Conservation (phyloP, 106 monocot species). For the Allium sativum region DNA sequence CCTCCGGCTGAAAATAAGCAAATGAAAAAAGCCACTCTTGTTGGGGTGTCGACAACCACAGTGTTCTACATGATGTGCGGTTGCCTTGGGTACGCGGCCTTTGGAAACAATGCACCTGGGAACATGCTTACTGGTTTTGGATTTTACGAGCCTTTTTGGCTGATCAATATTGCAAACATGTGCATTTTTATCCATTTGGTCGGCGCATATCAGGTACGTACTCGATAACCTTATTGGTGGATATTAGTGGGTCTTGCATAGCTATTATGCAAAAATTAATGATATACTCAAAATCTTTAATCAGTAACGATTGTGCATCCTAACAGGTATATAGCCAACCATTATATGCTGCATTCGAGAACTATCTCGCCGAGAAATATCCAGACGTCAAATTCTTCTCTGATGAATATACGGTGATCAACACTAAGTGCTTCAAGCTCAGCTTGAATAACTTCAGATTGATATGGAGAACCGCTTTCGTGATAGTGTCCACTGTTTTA, state of each 20-base stretch:
- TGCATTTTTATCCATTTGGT: slow-evolving; percentile 41
- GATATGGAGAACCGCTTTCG: slow-evolving; percentile 23
- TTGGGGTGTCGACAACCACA: slow-evolving; percentile 48
- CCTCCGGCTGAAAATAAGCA: slow-evolving; percentile 59
- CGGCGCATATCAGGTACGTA: slow-evolving; percentile 27
- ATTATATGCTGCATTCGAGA: slow-evolving; percentile 23
- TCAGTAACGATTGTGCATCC: neutral
- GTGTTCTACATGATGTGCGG: slow-evolving; percentile 42
- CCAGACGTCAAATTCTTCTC: slow-evolving; percentile 13
- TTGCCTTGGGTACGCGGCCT: slow-evolving; percentile 49
- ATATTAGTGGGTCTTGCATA: too few species aligned
- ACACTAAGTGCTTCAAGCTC: neutral
- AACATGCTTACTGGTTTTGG: slow-evolving; percentile 58
- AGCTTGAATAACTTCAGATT: slow-evolving; percentile 15
- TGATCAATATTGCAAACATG: slow-evolving; percentile 35
- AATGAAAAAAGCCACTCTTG: slow-evolving; percentile 49
- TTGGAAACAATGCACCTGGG: slow-evolving; percentile 45
- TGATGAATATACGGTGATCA: neutral
- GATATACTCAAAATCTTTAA: neutral
- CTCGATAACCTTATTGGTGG: neutral
- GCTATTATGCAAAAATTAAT: neutral
- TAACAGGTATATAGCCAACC: slow-evolving; percentile 15
- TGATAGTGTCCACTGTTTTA: slow-evolving; percentile 16
- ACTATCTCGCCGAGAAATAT: neutral
- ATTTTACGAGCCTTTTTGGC: slow-evolving; percentile 50